Percentiles rank a stretch among this genome's conserved stretches.
These are phyloP conservation scores for Phyllostachys edulis DNA, from an alignment of 176 grass and related monocot genomes.

Conservation along the genomic window DNA sequence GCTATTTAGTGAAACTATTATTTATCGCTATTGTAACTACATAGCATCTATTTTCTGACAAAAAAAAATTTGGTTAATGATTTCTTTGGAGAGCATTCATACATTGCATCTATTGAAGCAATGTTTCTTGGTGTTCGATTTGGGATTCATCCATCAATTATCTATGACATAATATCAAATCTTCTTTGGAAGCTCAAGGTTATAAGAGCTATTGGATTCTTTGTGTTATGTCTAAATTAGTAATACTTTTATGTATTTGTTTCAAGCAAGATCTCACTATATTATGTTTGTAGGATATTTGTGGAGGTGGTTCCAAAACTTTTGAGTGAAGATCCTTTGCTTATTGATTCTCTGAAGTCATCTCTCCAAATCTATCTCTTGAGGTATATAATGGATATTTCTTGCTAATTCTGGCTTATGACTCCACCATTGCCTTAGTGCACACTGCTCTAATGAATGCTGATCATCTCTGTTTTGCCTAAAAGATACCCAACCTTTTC, in stretches of 20 bases:
- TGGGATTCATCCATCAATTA: slow-evolving; percentile 93
- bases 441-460: too few relatives aligned
- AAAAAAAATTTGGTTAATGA: too few relatives aligned
- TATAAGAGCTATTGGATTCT: slow-evolving; percentile 19
- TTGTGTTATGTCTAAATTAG: slow-evolving; percentile 17
- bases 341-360: slow-evolving; percentile 53
- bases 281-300: slow-evolving; percentile 61
- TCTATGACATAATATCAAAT: slow-evolving; percentile 98
- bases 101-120: slow-evolving; percentile 87
- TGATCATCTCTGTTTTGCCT: too few relatives aligned
- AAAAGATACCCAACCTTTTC: too few relatives aligned
- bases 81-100: slow-evolving; percentile 81
- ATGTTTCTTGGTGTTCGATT: slow-evolving; percentile 91
- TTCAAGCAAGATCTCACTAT: not conserved
- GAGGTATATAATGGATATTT: too few relatives aligned
- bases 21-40: not conserved
- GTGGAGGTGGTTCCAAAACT: slow-evolving; percentile 84
- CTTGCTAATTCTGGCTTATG: too few relatives aligned
- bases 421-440: too few relatives aligned
- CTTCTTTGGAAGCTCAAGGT: slow-evolving; percentile 92
- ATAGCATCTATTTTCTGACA: slow-evolving; percentile 26
- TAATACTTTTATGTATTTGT: slow-evolving; percentile 1
- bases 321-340: slow-evolving; percentile 54
- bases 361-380: too few relatives aligned
- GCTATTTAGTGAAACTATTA: slow-evolving; percentile 15